Percentiles rank a stretch among this genome's conserved stretches.
Evolutionary conservation across 225 moss, liverwort and hornwort genomes (phyloP).

Genomic region (Marchantia paleacea): DNA sequence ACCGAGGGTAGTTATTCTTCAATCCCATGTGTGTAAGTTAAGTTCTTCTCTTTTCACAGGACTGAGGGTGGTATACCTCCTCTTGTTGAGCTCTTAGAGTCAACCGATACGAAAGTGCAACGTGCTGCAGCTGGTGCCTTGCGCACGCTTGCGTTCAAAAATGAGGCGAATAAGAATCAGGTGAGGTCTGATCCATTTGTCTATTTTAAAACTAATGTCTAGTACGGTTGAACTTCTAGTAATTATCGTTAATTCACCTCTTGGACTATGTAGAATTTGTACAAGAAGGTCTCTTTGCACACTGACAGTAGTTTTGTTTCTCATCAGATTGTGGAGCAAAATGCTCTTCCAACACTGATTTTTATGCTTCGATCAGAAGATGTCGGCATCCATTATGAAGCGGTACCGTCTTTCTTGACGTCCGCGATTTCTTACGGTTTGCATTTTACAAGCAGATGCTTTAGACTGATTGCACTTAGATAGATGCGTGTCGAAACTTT

Average conservation of each 20-base stretch:
- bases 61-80: conserved; percentile 98
- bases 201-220: not conserved
- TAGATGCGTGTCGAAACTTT: not conserved
- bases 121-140: conserved; percentile 95
- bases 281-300: not conserved
- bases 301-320: not conserved
- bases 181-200: conserved; percentile 24
- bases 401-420: conserved; percentile 41
- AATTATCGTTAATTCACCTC: not conserved
- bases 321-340: conserved; percentile 93
- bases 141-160: conserved; percentile 96
- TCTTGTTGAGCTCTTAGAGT: conserved; percentile 86
- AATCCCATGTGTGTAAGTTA: not conserved
- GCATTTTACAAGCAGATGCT: not conserved
- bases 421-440: not conserved
- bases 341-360: conserved; percentile 88
- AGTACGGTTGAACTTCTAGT: not conserved
- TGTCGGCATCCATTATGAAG: conserved; percentile 95
- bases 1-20: not conserved
- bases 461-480: not conserved
- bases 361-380: conserved; percentile 98
- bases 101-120: conserved; percentile 91
- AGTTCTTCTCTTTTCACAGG: conserved; percentile 32
- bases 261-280: not conserved
- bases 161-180: conserved; percentile 99